Conservation (phyloP, 495 filamentous ascomycete genomes). For the Poronia punctata region DNA sequence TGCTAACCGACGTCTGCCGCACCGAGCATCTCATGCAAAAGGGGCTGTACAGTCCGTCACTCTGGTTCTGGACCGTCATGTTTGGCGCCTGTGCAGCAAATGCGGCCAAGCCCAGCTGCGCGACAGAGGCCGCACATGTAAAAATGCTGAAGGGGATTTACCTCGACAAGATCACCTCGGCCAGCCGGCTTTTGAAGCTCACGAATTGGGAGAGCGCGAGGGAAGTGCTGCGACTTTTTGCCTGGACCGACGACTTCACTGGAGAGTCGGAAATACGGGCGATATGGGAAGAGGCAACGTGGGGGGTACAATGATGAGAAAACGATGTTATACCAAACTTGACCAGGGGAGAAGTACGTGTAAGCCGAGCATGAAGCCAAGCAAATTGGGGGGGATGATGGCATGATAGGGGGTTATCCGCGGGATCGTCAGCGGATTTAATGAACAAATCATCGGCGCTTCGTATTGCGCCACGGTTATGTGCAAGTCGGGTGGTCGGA, state of each 20-base stretch:
- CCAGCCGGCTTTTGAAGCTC: slow-evolving; percentile 17
- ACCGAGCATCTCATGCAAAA: slow-evolving; percentile 23
- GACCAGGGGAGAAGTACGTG: too few relatives aligned
- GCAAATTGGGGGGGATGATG: too few relatives aligned
- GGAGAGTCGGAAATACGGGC: slow-evolving; percentile 22
- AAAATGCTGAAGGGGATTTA: slow-evolving; percentile 17
- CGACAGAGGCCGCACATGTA: slow-evolving; percentile 20
- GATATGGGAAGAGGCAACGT: slow-evolving; percentile 25
- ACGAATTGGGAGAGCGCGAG: slow-evolving; percentile 25
- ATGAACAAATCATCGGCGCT: too few relatives aligned
- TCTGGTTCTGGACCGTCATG: slow-evolving; percentile 29
- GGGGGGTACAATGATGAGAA: slow-evolving; percentile 15
- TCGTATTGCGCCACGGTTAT: too few relatives aligned
- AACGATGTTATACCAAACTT: too few relatives aligned
- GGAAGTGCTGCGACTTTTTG: slow-evolving; percentile 21
- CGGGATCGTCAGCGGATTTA: too few relatives aligned
- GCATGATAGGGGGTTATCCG: too few relatives aligned
- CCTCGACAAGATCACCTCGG: slow-evolving; percentile 20
- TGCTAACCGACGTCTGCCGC: slow-evolving; percentile 23
- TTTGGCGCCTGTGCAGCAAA: slow-evolving; percentile 24
- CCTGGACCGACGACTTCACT: slow-evolving; percentile 24
- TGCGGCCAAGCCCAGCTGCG: slow-evolving; percentile 17
- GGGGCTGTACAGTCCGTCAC: slow-evolving; percentile 21
- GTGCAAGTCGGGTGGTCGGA: too few relatives aligned
- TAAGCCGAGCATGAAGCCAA: too few relatives aligned